phyloP scores from a whole-genome alignment of 1,284 basidiomycete species.

The Boletus albobrunnescens region DNA sequence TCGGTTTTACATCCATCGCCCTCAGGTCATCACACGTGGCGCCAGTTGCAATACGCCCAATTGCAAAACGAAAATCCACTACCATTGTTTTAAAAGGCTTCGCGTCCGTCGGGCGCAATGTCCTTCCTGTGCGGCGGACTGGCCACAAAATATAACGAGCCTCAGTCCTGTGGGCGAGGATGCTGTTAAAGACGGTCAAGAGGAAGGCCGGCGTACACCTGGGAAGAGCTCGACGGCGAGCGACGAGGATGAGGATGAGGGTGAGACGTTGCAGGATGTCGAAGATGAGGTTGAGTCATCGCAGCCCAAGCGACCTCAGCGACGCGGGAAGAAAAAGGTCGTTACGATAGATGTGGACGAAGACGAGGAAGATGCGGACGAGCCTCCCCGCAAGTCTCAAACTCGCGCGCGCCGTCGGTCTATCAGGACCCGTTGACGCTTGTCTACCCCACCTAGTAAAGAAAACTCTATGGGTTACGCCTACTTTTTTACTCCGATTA shows the following conservation, averaged over 20 bases:
- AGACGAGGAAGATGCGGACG: slow-evolving; percentile 31
- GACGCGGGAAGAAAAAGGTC: slow-evolving; percentile 32
- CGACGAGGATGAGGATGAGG: slow-evolving; percentile 41
- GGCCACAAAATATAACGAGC: slow-evolving; percentile 48
- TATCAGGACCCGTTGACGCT: slow-evolving; percentile 19
- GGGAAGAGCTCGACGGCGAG: slow-evolving; percentile 35
- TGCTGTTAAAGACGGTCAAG: slow-evolving; percentile 57
- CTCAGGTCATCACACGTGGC: slow-evolving; percentile 64
- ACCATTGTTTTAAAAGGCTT: slow-evolving; percentile 54
- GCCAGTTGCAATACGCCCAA: slow-evolving; percentile 58
- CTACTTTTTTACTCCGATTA: slow-evolving; percentile 16
- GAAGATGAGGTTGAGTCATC: slow-evolving; percentile 31
- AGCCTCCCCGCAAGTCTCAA: slow-evolving; percentile 26
- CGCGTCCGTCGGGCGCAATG: slow-evolving; percentile 46
- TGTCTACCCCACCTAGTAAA: neutral
- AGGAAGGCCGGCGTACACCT: slow-evolving; percentile 45
- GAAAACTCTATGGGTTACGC: slow-evolving; percentile 4
- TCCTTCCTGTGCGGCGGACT: slow-evolving; percentile 54
- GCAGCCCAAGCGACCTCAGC: slow-evolving; percentile 17
- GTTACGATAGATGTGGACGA: slow-evolving; percentile 31
- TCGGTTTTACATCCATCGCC: slow-evolving; percentile 44
- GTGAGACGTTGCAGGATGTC: no score
- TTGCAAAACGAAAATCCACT: slow-evolving; percentile 66
- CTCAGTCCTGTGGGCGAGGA: slow-evolving; percentile 60
- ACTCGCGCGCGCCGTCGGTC: slow-evolving; percentile 25